phyloP scores from a whole-genome alignment of 495 filamentous ascomycete genomes.

The Xylaria scruposa region DNA sequence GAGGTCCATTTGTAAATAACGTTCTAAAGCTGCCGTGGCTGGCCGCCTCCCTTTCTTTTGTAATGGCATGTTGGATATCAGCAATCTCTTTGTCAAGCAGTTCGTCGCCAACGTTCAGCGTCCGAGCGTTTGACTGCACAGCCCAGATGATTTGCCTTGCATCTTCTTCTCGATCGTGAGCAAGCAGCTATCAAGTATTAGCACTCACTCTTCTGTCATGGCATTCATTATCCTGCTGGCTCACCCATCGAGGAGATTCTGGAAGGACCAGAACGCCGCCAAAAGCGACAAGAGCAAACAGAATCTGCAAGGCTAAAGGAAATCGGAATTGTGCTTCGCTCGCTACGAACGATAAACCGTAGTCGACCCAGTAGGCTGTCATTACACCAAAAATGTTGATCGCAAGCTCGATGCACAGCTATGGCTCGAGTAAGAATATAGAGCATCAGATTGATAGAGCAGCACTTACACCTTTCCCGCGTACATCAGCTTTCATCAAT shows the following conservation, averaged over 20 bases:
- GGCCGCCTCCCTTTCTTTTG: constrained; percentile 33
- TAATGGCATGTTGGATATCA: constrained; percentile 37
- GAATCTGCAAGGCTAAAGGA: constrained; percentile 53
- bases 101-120: constrained; percentile 29
- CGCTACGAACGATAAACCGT: constrained; percentile 38
- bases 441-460: neutral
- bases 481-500: constrained; percentile 48
- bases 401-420: constrained; percentile 54
- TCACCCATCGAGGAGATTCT: constrained; percentile 40
- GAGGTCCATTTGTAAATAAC: constrained; percentile 55
- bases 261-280: constrained; percentile 35
- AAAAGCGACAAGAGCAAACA: constrained; percentile 46
- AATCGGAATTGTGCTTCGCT: constrained; percentile 53
- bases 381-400: constrained; percentile 58
- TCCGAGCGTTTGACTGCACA: constrained; percentile 46
- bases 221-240: neutral
- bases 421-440: constrained; percentile 7
- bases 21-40: constrained; percentile 43
- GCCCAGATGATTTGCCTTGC: constrained; percentile 36
- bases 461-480: constrained; percentile 34
- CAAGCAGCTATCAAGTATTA: constrained; percentile 29
- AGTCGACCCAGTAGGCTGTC: constrained; percentile 46
- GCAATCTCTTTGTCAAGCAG: constrained; percentile 36
- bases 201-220: constrained; percentile 19
- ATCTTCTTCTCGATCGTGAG: constrained; percentile 38